Evolutionary conservation across 2,329 filamentous ascomycete species (phyloP), one percentile per base, ranked within the genome.

Genomic region (Huntiella decipiens): DNA sequence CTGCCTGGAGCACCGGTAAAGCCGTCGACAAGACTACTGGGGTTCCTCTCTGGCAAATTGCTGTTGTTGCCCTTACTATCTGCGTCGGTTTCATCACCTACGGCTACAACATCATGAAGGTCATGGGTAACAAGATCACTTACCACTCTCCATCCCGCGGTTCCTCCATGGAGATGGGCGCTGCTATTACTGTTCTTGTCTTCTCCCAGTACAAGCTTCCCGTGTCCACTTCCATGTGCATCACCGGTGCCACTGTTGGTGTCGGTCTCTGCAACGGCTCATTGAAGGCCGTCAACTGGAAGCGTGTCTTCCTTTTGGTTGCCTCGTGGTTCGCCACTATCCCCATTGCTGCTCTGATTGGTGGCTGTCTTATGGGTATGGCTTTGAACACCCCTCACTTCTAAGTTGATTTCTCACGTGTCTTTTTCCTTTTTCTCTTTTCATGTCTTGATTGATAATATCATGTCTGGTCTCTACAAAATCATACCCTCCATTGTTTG

Each of bases 71-170:
- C 19, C 58, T 66, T 1, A 73, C 66, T 35, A 77, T 84, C 56
- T 82, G 70, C 40, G 51, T 77, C 37, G 81, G 80, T 53, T 67
- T 85, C 48, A 66, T 77, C 56, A 84, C 79, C 11, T 85, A 84
- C 55, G 81, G 80, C 7, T 85, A 84, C 66, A 84, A 85, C 66
- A 85, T 85, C 63, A 85, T 85, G 79, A 83, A 82, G 65, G 77
- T 82, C 61, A 84, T 85, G 79, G 81, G 81, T 45, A 86, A 85
- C 68, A 81, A 81, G 62, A 77, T 82, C 59, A 83, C 79, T 48
- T 80, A 80, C 60, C 77, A 82, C 62, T 70, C 66, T 16, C 67
- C 67, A 22, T 64, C 60, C 53, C 61, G 67, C 53, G 67, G 66
- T 44, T 82, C 65, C 54, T 83, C 78, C 43, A 86, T 86, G 80